phyloP scores from a whole-genome alignment of 2,329 filamentous ascomycete genomes.

The Pseudocercospora cruenta region DNA sequence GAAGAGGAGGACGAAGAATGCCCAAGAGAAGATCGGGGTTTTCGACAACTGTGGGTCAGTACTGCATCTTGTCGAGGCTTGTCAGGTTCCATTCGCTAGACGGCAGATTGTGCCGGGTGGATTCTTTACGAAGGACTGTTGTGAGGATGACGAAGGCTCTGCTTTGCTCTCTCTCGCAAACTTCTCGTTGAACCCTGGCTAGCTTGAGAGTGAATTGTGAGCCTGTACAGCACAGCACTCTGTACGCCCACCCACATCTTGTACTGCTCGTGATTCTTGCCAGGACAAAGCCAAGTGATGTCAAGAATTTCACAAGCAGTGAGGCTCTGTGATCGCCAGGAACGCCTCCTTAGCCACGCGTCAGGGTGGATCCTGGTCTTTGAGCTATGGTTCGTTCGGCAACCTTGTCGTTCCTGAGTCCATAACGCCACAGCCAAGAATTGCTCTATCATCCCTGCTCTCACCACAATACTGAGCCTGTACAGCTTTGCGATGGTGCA shows the following conservation, averaged over 20 bases:
- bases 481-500: no score
- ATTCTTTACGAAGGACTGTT: conserved; percentile 2
- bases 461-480: neutral
- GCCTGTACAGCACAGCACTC: neutral
- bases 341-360: conserved; percentile 8
- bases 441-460: neutral
- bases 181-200: neutral
- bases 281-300: neutral
- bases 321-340: conserved; percentile 10
- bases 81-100: conserved; percentile 9
- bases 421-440: neutral
- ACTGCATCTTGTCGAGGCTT: conserved; percentile 7
- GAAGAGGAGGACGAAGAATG: neutral
- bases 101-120: conserved; percentile 16
- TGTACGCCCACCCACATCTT: neutral
- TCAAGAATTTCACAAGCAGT: neutral
- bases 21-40: conserved; percentile 5
- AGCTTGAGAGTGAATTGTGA: neutral
- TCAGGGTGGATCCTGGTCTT: neutral
- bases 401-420: neutral
- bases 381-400: neutral
- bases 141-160: conserved; percentile 7
- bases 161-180: neutral
- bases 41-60: conserved; percentile 16
- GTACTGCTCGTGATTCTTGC: neutral